Base-by-base conservation (phyloP, 768 basidiomycete species). In the Pleurotus eryngii region DNA sequence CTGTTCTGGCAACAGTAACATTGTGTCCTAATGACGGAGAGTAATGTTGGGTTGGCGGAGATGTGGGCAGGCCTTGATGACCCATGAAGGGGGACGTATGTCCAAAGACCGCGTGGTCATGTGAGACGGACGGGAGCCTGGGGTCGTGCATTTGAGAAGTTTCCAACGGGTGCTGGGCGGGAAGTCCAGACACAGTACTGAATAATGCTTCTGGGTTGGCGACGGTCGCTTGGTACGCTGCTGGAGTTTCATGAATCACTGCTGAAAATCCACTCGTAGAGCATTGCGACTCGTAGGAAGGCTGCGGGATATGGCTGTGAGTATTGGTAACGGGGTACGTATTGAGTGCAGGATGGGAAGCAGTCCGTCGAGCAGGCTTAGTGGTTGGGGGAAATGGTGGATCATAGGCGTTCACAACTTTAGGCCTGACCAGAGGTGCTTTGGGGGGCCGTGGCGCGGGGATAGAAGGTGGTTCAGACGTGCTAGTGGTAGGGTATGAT, bases 401-500 rank as follows among this genome's bases (percentile, higher is more conserved):
- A 62, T 91, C 89, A 63, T 90, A 91, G 1, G 89, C 89, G 61
- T 90, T 88, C 12, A 74, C 76, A 35, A 82, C 69, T 70, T 84
- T 89, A 20, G 86, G 86, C 49, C 88, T 78, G 58, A 74, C 83
- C n/a, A 85, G 64, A 26, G 77, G 67, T 1, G 79, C 70, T 2
- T 78, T 69, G 15, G 76, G 73, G 4, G 69, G 60, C 3, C 76
- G 71, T 26, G 76, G 65, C 18, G 76, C 64, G 42, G 70, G 64
- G 24, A 71, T 49, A 30, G 69, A 39, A 53, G 24, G 22, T 46
- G 54, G 24, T 39, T 54, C 53, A 35, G 50, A 48, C 12, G 60
- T 22, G 55, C 54, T 9, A 57, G 46, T 46, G 42, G 59, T 56
- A 47, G 61, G 49, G 30, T 35, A 35, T 35, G 30, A 11, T 35